Conservation (phyloP, 179 eudicot genomes). For the Camellia oleifera region DNA sequence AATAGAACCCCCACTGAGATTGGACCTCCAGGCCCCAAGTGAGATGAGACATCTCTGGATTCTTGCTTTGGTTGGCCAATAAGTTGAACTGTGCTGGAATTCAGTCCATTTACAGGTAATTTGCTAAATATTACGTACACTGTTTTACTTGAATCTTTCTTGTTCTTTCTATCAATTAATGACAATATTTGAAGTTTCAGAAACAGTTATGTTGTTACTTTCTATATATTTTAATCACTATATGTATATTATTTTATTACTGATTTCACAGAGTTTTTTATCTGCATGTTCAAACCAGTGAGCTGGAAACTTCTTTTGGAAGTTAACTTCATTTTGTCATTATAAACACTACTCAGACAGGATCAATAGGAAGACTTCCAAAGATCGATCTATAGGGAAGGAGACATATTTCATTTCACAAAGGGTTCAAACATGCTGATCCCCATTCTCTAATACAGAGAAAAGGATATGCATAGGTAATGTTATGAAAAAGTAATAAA, state of each 20-base stretch:
- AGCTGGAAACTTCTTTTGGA: not conserved
- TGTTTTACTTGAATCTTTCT: not conserved
- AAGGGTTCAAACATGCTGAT: not conserved
- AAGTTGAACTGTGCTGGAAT: not conserved
- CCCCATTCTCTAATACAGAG: not conserved
- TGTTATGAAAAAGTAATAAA: not conserved
- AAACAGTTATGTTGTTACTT: not conserved
- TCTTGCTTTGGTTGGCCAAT: not conserved
- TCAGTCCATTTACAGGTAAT: not conserved
- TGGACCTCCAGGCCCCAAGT: not conserved
- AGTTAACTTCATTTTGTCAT: not conserved
- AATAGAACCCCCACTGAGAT: not conserved
- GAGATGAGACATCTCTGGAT: not conserved
- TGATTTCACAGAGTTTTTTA: not conserved
- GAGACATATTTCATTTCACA: not conserved
- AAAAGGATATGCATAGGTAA: not conserved
- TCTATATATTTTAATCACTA: not conserved
- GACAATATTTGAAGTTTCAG: not conserved
- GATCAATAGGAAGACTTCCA: not conserved
- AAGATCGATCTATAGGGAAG: not conserved
- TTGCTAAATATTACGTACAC: not conserved
- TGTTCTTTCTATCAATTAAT: not conserved
- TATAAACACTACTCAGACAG: not conserved
- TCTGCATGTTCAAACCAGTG: not conserved
- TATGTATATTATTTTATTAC: not conserved